Conservation (phyloP, 2,329 filamentous ascomycete genomes). For the Hypoxylon sp. region DNA sequence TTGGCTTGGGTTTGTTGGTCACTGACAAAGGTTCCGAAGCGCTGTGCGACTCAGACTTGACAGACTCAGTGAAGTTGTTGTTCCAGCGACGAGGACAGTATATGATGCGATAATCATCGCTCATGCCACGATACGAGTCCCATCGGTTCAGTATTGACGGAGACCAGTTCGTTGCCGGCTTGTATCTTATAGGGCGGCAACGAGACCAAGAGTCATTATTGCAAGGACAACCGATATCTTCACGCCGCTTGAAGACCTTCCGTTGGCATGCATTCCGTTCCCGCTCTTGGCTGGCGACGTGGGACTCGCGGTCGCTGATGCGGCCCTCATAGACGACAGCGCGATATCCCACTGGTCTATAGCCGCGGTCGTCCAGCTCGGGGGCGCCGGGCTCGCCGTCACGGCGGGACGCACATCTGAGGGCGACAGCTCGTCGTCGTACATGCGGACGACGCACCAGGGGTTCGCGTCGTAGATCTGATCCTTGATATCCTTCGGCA, state of each 20-base stretch:
- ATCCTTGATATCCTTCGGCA: conserved; percentile 32
- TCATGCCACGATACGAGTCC: neutral
- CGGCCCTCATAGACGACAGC: conserved; percentile 13
- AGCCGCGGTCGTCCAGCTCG: conserved; percentile 37
- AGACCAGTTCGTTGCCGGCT: neutral
- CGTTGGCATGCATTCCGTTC: neutral
- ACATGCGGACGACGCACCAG: conserved; percentile 37
- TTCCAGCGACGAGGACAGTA: too few species aligned
- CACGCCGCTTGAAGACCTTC: conserved; percentile 2
- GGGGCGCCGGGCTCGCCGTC: conserved; percentile 34
- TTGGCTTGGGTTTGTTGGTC: too few species aligned
- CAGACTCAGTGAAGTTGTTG: too few species aligned
- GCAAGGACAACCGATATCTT: conserved; percentile 20
- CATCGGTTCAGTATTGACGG: neutral
- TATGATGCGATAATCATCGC: neutral
- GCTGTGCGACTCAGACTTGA: too few species aligned
- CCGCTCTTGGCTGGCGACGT: conserved; percentile 21
- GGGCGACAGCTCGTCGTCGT: conserved; percentile 25
- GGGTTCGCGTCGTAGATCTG: conserved; percentile 20
- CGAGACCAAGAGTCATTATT: conserved; percentile 22
- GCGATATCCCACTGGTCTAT: conserved; percentile 16
- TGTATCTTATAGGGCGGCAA: conserved; percentile 16
- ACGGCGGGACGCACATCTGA: conserved; percentile 22
- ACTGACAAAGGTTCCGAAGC: too few species aligned
- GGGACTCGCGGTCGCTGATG: conserved; percentile 10